Evolutionary conservation across 768 basidiomycete genomes (phyloP).

Genomic region (Amanita jacksonii): DNA sequence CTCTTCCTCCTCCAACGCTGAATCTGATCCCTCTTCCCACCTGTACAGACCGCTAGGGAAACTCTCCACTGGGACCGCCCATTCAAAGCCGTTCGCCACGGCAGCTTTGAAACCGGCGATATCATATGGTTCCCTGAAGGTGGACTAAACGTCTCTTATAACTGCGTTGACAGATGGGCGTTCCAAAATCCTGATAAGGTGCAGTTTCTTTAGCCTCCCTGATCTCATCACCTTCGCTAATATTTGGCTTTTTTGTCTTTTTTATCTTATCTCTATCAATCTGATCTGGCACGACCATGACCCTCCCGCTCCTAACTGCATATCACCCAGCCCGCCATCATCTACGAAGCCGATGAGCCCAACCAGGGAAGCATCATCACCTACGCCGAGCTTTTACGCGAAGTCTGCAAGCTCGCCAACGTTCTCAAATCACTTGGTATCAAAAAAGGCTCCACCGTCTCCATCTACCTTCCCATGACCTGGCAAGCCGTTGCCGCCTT

Average conservation of each 20-base stretch:
- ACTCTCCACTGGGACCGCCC: slow-evolving; percentile 82
- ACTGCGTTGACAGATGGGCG: slow-evolving; percentile 96
- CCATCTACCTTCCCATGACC: slow-evolving; percentile 89
- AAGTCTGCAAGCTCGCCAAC: slow-evolving; percentile 85
- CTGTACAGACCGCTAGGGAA: slow-evolving; percentile 66
- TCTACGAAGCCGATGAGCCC: slow-evolving; percentile 97
- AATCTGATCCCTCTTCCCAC: not conserved
- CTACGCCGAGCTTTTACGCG: slow-evolving; percentile 80
- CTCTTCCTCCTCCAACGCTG: not conserved
- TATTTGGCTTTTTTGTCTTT: too few species aligned
- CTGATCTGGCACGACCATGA: too few species aligned
- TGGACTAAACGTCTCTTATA: slow-evolving; percentile 86
- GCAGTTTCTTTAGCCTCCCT: slow-evolving; percentile 4
- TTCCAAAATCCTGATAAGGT: slow-evolving; percentile 82
- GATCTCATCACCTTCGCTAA: not conserved
- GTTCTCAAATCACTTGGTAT: slow-evolving; percentile 84
- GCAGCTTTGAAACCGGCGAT: slow-evolving; percentile 78
- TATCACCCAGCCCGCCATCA: slow-evolving; percentile 96
- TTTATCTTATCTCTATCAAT: too few species aligned
- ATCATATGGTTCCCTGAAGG: slow-evolving; percentile 97
- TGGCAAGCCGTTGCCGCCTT: slow-evolving; percentile 96
- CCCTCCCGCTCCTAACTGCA: too few species aligned
- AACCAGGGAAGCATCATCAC: slow-evolving; percentile 66
- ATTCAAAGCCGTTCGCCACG: slow-evolving; percentile 79
- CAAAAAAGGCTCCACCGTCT: slow-evolving; percentile 92